phyloP scores from a whole-genome alignment of 2,329 filamentous ascomycete species.

The Lecanicillium sp. region DNA sequence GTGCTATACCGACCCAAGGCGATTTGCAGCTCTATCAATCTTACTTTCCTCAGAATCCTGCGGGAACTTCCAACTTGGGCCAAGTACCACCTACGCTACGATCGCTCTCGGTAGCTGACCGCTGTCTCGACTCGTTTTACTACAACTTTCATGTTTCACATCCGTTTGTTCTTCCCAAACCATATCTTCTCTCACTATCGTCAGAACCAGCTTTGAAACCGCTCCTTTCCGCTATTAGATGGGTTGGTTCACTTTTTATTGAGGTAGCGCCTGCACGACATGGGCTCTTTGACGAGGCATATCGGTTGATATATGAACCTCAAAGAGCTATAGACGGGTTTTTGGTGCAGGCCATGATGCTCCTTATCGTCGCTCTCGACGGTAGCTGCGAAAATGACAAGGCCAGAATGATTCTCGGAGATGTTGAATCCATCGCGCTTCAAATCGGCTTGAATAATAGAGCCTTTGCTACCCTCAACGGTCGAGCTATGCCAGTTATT shows the following conservation, averaged over 20 bases:
- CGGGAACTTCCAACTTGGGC: constrained; percentile 15
- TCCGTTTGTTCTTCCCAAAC: constrained; percentile 48
- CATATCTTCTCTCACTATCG: constrained; percentile 37
- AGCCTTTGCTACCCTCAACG: constrained; percentile 56
- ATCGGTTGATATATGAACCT: constrained; percentile 39
- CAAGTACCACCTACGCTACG: constrained; percentile 15
- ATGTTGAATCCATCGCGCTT: constrained; percentile 63
- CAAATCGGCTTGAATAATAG: constrained; percentile 68
- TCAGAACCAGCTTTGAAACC: constrained; percentile 40
- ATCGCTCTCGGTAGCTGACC: constrained; percentile 33
- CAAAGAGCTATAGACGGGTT: constrained; percentile 46
- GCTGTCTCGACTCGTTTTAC: constrained; percentile 51
- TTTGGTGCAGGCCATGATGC: constrained; percentile 67
- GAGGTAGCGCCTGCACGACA: constrained; percentile 36
- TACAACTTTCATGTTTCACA: constrained; percentile 49
- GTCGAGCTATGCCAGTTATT: constrained; percentile 55
- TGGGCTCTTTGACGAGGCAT: constrained; percentile 50
- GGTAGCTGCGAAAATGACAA: constrained; percentile 64
- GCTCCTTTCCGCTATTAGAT: constrained; percentile 45
- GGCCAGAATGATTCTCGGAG: constrained; percentile 57
- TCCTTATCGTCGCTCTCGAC: constrained; percentile 71
- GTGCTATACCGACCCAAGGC: constrained; percentile 1
- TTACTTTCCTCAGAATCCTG: constrained; percentile 19
- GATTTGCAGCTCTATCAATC: constrained; percentile 32
- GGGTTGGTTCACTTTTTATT: constrained; percentile 48